Conservation (phyloP, 192 early-diverging fungal species). For the Backusella macrospora region DNA sequence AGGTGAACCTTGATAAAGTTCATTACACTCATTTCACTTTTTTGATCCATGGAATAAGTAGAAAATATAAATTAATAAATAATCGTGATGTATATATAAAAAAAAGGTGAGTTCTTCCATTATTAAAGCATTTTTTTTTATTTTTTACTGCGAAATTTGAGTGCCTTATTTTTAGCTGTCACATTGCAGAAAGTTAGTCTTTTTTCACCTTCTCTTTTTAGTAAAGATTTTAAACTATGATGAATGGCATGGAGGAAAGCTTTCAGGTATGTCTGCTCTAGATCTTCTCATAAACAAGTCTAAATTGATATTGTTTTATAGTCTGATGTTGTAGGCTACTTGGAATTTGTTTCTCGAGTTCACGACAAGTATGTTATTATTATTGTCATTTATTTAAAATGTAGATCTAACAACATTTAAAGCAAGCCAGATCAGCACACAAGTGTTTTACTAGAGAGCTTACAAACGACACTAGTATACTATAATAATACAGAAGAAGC, state of each 20-base stretch:
- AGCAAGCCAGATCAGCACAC: not conserved
- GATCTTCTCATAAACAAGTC: too few relatives aligned
- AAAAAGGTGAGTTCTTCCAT: not conserved
- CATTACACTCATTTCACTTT: constrained; percentile 13
- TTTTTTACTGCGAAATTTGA: not conserved
- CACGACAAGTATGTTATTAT: not conserved
- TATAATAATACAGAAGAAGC: not conserved
- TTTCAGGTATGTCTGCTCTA: not conserved
- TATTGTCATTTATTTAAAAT: not conserved
- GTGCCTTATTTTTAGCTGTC: constrained; percentile 1
- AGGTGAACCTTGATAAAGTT: constrained; percentile 30
- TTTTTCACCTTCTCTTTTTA: not conserved
- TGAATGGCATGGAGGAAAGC: constrained; percentile 11
- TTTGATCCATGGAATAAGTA: constrained; percentile 16
- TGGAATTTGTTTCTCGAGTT: not conserved
- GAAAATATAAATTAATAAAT: not conserved
- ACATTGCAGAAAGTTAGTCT: not conserved
- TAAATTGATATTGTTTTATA: not conserved
- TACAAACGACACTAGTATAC: not conserved
- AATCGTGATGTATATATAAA: not conserved
- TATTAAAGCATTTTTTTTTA: not conserved
- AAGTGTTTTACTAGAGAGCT: not conserved
- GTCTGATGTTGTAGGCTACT: not conserved
- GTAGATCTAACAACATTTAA: not conserved
- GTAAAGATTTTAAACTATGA: not conserved